Evolutionary conservation across 1,284 basidiomycete genomes (phyloP).

Genomic region (Afroboletus lepidellus): DNA sequence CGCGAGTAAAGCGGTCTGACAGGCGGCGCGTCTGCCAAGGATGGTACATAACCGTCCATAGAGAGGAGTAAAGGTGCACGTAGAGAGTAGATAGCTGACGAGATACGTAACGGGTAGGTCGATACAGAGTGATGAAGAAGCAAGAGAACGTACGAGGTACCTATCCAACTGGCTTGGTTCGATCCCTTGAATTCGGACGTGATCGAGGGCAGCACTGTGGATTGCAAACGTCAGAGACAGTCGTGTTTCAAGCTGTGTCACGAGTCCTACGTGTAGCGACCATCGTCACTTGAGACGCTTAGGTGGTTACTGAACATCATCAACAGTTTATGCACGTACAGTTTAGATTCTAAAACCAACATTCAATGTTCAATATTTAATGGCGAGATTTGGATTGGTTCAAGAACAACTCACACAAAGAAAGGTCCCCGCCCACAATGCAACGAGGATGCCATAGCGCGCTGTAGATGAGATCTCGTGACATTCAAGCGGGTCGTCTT

Average conservation of each 20-base stretch:
- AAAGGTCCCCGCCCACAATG: constrained; percentile 10
- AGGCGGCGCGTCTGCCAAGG: constrained; percentile 18
- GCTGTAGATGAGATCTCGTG: neutral
- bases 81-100: constrained; percentile 18
- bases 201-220: constrained; percentile 11
- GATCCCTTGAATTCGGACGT: neutral
- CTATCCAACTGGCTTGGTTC: constrained; percentile 24
- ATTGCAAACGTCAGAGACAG: neutral
- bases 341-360: constrained; percentile 16
- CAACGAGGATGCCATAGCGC: neutral
- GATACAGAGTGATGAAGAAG: neutral
- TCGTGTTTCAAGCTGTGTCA: neutral
- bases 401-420: constrained; percentile 17
- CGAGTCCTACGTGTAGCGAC: constrained; percentile 20
- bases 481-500: neutral
- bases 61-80: constrained; percentile 24
- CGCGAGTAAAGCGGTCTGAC: constrained; percentile 17
- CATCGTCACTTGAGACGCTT: constrained; percentile 20
- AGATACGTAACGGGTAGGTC: neutral
- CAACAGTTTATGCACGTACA: constrained; percentile 9
- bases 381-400: neutral
- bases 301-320: neutral
- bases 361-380: neutral
- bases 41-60: constrained; percentile 25
- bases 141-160: constrained; percentile 18